These are phyloP conservation scores for Ustanciosporium gigantosporum DNA, from an alignment of 1,284 basidiomycete genomes.

Conservation along the genomic window DNA sequence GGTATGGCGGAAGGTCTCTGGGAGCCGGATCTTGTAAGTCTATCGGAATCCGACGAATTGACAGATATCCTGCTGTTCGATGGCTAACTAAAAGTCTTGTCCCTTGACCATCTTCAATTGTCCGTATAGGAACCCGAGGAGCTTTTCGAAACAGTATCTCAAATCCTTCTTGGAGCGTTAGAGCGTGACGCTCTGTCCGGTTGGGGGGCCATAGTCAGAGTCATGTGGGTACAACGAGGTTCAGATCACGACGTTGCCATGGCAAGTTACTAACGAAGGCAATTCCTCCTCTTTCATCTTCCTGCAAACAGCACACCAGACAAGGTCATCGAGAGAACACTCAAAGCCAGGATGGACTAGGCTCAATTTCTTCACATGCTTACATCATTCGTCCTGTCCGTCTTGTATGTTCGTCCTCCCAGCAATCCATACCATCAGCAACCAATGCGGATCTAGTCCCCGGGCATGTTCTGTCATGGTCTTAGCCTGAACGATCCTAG, in stretches of 20 bases:
- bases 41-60: too few relatives aligned
- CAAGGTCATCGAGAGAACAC: conserved; percentile 57
- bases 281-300: background rate
- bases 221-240: conserved; percentile 93
- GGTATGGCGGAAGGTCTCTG: conserved; percentile 98
- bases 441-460: too few relatives aligned
- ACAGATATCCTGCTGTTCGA: too few relatives aligned
- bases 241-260: too few relatives aligned
- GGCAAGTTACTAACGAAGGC: too few relatives aligned
- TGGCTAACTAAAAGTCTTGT: background rate
- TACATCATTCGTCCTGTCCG: background rate
- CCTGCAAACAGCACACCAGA: conserved; percentile 49
- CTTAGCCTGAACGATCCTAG: too few relatives aligned
- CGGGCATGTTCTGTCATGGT: too few relatives aligned
- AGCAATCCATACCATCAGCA: too few relatives aligned
- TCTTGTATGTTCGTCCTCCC: too few relatives aligned
- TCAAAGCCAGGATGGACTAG: conserved; percentile 70
- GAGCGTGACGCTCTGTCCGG: conserved; percentile 96
- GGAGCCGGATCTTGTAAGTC: conserved; percentile 83
- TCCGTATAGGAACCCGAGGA: conserved; percentile 77
- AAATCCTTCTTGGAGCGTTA: conserved; percentile 90
- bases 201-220: conserved; percentile 92
- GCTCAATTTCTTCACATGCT: background rate
- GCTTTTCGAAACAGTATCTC: conserved; percentile 96
- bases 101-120: too few relatives aligned